Percentiles rank a stretch among this genome's conserved stretches.
phyloP scores from a whole-genome alignment of 441 rosid species.

The Jatropha podagrica region DNA sequence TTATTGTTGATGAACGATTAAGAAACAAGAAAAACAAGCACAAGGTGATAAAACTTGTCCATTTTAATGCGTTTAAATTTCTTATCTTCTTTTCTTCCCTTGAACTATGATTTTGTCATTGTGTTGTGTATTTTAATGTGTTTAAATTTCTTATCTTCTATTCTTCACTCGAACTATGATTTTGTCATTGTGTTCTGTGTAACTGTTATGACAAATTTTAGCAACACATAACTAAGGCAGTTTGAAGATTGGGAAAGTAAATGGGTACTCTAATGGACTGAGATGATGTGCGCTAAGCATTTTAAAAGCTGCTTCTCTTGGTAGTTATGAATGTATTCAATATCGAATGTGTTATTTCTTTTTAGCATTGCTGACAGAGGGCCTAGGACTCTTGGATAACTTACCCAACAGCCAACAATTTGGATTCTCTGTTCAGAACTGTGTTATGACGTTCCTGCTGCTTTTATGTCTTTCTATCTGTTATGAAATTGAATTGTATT shows the following conservation, averaged over 20 bases:
- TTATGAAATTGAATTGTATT: not conserved
- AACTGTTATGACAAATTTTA: not conserved
- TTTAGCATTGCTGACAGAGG: not conserved
- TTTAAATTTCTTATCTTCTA: not conserved
- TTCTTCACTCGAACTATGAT: not conserved
- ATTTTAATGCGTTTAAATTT: not conserved
- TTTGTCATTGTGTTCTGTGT: not conserved
- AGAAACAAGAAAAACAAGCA: slow-evolving; percentile 71
- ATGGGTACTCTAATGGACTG: not conserved
- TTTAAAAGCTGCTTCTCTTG: not conserved
- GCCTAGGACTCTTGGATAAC: not conserved
- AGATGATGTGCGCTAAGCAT: not conserved
- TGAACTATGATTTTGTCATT: not conserved
- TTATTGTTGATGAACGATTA: slow-evolving; percentile 87
- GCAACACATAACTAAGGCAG: not conserved
- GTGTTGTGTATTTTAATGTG: not conserved
- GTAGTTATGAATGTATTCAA: not conserved
- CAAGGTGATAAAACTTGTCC: slow-evolving; percentile 51
- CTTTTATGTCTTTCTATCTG: not conserved
- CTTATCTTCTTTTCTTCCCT: not conserved
- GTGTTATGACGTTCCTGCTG: not conserved
- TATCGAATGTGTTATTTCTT: no score
- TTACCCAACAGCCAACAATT: not conserved
- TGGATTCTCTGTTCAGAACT: not conserved
- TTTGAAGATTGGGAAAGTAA: not conserved